Percentiles rank a stretch among this genome's conserved stretches.
phyloP scores from a whole-genome alignment of 2,329 filamentous ascomycete genomes.

The Cephalotrichum gorgonifer region DNA sequence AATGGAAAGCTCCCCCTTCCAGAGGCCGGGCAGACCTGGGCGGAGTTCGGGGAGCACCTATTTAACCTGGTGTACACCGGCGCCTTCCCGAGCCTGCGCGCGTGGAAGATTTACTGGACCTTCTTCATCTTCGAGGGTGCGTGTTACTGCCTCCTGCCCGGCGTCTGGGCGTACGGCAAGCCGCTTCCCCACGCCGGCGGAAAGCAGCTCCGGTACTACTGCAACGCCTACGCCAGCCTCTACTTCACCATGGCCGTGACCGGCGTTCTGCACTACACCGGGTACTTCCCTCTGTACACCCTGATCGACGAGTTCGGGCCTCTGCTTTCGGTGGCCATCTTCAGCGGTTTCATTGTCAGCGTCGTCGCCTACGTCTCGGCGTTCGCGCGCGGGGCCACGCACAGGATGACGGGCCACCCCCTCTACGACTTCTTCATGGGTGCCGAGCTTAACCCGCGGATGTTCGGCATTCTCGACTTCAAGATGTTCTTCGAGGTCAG shows the following conservation, averaged over 20 bases:
- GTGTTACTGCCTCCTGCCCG: constrained; percentile 78
- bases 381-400: constrained; percentile 65
- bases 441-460: constrained; percentile 76
- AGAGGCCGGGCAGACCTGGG: constrained; percentile 51
- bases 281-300: constrained; percentile 80
- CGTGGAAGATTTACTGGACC: constrained; percentile 90
- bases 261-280: constrained; percentile 66
- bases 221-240: constrained; percentile 78
- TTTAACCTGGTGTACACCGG: constrained; percentile 65
- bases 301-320: constrained; percentile 93
- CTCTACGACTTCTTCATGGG: constrained; percentile 95
- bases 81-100: constrained; percentile 71
- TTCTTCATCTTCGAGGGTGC: constrained; percentile 80
- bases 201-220: constrained; percentile 88
- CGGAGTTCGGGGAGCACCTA: constrained; percentile 64
- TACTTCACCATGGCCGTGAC: constrained; percentile 73
- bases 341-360: constrained; percentile 77
- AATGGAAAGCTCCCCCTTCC: constrained; percentile 69
- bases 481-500: constrained; percentile 97
- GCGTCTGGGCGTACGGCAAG: constrained; percentile 81
- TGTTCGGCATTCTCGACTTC: constrained; percentile 82
- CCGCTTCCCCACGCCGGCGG: constrained; percentile 72
- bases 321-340: constrained; percentile 83
- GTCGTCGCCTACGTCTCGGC: constrained; percentile 82
- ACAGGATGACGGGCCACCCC: constrained; percentile 81